Evolutionary conservation across 176 grass and related monocot genomes (phyloP).

Genomic region (Oryza nivara): DNA sequence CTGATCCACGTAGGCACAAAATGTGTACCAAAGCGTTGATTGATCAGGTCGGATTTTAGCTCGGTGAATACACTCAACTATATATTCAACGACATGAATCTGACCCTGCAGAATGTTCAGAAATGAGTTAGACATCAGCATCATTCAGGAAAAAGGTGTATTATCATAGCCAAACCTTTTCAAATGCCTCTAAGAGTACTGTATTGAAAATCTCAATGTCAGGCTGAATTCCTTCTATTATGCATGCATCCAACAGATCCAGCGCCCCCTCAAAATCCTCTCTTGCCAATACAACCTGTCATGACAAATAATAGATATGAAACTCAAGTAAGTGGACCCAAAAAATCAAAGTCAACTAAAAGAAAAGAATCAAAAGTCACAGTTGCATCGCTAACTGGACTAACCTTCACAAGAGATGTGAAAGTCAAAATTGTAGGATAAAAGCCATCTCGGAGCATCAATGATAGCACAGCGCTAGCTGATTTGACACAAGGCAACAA

Average conservation of each 20-base stretch:
- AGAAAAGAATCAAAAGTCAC: neutral
- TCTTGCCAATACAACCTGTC: conserved; percentile 73
- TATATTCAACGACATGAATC: conserved; percentile 73
- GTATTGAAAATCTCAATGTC: conserved; percentile 71
- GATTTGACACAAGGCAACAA: conserved; percentile 59
- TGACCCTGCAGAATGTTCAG: conserved; percentile 55
- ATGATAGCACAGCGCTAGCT: conserved; percentile 65
- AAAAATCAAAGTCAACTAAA: conserved; percentile 32
- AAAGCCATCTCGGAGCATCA: conserved; percentile 84
- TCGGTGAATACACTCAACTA: conserved; percentile 63
- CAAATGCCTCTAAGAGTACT: conserved; percentile 61
- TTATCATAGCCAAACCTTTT: conserved; percentile 49
- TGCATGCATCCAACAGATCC: conserved; percentile 52
- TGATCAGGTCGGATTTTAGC: conserved; percentile 71
- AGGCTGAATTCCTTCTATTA: conserved; percentile 57
- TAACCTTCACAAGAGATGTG: conserved; percentile 62
- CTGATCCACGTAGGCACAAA: conserved; percentile 63
- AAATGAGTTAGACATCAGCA: conserved; percentile 30
- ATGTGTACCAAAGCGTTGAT: conserved; percentile 59
- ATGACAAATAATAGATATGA: conserved; percentile 34
- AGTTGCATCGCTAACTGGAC: neutral
- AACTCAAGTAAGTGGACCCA: conserved; percentile 8
- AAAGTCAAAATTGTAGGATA: conserved; percentile 54
- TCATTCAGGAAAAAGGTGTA: conserved; percentile 19
- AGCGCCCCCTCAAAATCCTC: conserved; percentile 71